Percentiles rank a stretch among this genome's conserved stretches.
Conservation (phyloP, 306 rosid genomes). For the Ziziphus jujuba region DNA sequence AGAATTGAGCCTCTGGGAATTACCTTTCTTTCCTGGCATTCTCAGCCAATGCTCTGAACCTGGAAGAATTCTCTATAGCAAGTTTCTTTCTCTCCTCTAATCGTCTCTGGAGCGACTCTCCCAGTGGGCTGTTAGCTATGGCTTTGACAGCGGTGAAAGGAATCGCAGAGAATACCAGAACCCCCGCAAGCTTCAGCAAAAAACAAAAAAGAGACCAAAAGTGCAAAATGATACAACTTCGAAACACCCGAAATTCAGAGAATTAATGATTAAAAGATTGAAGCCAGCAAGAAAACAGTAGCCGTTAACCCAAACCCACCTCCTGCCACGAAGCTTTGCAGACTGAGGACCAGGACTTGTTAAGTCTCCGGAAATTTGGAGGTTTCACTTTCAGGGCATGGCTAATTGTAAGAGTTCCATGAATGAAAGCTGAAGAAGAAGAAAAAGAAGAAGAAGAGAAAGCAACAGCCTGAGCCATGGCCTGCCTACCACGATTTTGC, state of each 20-base stretch:
- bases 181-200: slow-evolving; percentile 72
- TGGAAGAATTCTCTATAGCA: slow-evolving; percentile 50
- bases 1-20: slow-evolving; percentile 26
- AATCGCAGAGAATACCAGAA: slow-evolving; percentile 77
- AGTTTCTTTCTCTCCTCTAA: slow-evolving; percentile 54
- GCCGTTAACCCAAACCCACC: slow-evolving; percentile 39
- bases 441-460: slow-evolving; percentile 11
- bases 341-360: slow-evolving; percentile 18
- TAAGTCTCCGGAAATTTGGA: background rate
- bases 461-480: background rate
- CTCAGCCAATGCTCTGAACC: slow-evolving; percentile 49
- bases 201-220: too few relatives aligned
- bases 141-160: slow-evolving; percentile 91
- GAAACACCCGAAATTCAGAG: background rate
- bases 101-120: slow-evolving; percentile 74
- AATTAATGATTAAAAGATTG: background rate
- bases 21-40: slow-evolving; percentile 77
- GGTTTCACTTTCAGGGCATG: slow-evolving; percentile 15
- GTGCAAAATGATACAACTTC: background rate
- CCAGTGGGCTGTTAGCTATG: slow-evolving; percentile 84
- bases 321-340: slow-evolving; percentile 90
- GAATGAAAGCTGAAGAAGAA: slow-evolving; percentile 33
- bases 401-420: slow-evolving; percentile 4
- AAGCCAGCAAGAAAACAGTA: background rate
- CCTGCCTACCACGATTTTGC: background rate